phyloP scores from a whole-genome alignment of 768 basidiomycete genomes.

The Tubosaeta sp. region DNA sequence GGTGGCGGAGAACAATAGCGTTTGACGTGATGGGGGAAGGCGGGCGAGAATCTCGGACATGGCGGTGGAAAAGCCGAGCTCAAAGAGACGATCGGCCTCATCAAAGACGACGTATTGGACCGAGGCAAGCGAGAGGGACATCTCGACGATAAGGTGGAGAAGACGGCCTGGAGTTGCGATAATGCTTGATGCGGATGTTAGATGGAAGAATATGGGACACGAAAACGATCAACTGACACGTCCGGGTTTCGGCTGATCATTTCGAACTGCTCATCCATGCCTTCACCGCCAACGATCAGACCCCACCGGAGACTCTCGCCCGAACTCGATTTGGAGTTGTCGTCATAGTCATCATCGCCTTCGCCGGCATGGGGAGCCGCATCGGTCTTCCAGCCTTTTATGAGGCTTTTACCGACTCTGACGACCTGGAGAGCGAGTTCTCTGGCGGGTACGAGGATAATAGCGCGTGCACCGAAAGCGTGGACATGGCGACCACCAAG shows the following conservation, averaged over 20 bases:
- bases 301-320: constrained; percentile 80
- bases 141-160: constrained; percentile 94
- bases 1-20: constrained; percentile 93
- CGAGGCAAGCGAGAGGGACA: constrained; percentile 87
- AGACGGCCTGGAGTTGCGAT: constrained; percentile 98
- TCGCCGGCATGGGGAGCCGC: constrained; percentile 74
- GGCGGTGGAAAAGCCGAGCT: constrained; percentile 94
- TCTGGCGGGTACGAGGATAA: constrained; percentile 88
- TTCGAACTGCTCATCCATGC: constrained; percentile 93
- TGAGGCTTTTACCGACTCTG: constrained; percentile 93
- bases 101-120: constrained; percentile 93
- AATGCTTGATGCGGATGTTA: constrained; percentile 50
- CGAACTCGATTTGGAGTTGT: constrained; percentile 43
- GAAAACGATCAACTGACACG: constrained; percentile 56
- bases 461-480: constrained; percentile 77
- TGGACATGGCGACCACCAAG: constrained; percentile 77
- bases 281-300: constrained; percentile 92
- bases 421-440: constrained; percentile 93
- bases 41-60: constrained; percentile 89
- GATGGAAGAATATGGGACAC: constrained; percentile 3
- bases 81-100: constrained; percentile 97
- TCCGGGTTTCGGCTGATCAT: constrained; percentile 94
- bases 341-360: constrained; percentile 43
- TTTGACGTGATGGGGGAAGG: constrained; percentile 83
- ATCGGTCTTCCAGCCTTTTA: constrained; percentile 68